phyloP scores from a whole-genome alignment of 257 asterid species.

The Solanum corneliomulleri region DNA sequence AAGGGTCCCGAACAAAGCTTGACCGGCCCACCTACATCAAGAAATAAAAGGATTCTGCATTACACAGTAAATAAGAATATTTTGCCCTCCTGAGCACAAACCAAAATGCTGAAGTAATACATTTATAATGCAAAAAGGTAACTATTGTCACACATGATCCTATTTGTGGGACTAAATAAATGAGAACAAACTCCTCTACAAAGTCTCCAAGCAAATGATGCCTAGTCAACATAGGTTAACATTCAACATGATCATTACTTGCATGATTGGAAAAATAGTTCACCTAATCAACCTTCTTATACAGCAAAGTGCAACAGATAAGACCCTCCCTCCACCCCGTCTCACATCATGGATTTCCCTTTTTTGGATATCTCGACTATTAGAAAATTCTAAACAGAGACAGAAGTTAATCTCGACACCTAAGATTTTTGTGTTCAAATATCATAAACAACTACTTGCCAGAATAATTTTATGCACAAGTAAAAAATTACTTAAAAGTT shows the following conservation, averaged over 20 bases:
- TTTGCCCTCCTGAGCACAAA: background rate
- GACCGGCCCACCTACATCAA: constrained; percentile 93
- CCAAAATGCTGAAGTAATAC: background rate
- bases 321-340: background rate
- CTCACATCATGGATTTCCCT: background rate
- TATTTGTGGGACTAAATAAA: background rate
- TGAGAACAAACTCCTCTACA: background rate
- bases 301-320: background rate
- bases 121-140: background rate
- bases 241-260: background rate
- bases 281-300: background rate
- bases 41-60: constrained; percentile 7
- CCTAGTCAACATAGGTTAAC: background rate
- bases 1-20: constrained; percentile 93
- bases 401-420: background rate
- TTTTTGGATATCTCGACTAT: background rate
- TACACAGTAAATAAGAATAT: background rate
- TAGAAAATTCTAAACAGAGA: background rate
- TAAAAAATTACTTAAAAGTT: background rate
- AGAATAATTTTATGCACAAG: background rate
- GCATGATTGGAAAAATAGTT: background rate
- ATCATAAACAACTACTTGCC: background rate
- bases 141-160: background rate
- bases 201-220: background rate
- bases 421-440: background rate